A percentile compares a stretch with the other conserved stretches of the same genome.
phyloP scores from a whole-genome alignment of 2,329 filamentous ascomycete species.

The Conoideocrella luteorostrata region DNA sequence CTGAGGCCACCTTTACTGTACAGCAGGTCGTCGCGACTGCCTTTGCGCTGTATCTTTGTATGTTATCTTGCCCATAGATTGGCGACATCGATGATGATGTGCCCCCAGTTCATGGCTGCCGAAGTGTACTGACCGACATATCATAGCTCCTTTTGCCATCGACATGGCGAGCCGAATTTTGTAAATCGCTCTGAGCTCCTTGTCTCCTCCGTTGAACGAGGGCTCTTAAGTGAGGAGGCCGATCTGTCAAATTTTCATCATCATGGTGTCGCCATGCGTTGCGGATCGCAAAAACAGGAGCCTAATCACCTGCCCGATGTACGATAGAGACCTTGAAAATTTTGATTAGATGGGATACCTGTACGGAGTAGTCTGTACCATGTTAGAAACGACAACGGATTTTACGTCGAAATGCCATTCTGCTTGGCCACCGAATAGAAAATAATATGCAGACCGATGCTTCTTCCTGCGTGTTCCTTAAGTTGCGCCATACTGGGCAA shows the following conservation, averaged over 20 bases:
- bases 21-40: constrained; percentile 61
- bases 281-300: not conserved
- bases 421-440: not conserved
- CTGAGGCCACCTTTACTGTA: constrained; percentile 59
- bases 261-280: not conserved
- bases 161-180: constrained; percentile 43
- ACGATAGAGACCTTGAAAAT: constrained; percentile 8
- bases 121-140: constrained; percentile 12
- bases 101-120: not conserved
- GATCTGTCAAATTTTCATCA: not conserved
- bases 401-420: not conserved
- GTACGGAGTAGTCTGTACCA: not conserved
- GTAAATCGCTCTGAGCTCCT: constrained; percentile 21
- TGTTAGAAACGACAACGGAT: not conserved
- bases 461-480: not conserved
- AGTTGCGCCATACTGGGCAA: too few species aligned
- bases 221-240: not conserved
- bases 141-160: constrained; percentile 51
- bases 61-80: constrained; percentile 22
- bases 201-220: not conserved
- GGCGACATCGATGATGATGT: not conserved
- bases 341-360: not conserved
- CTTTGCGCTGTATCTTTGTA: constrained; percentile 71
- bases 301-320: constrained; percentile 6
- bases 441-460: not conserved